Evolutionary conservation across 495 filamentous ascomycete genomes (phyloP).

Genomic region (Hyaloscypha variabilis): DNA sequence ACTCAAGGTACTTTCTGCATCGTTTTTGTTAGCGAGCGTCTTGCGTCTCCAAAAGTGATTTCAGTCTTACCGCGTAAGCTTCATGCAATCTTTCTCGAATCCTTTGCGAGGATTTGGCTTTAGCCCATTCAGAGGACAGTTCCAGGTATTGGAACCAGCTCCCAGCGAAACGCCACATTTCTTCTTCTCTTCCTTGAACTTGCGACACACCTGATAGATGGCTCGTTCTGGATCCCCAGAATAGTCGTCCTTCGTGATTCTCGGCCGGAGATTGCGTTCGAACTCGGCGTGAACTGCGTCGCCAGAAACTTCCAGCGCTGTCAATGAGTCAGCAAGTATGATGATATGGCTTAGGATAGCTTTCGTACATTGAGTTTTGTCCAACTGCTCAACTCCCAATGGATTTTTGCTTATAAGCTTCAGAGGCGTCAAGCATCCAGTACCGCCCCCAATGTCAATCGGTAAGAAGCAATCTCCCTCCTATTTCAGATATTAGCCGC

Average conservation of each 20-base stretch:
- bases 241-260: conserved; percentile 2
- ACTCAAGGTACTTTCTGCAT: conserved; percentile 5
- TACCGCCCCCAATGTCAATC: conserved; percentile 16
- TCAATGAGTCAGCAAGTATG: background rate
- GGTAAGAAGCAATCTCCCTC: conserved; percentile 16
- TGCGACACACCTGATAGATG: conserved; percentile 6
- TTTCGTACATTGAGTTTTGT: conserved; percentile 10
- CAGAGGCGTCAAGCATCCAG: conserved; percentile 17
- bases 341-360: background rate
- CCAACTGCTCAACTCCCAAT: conserved; percentile 10
- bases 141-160: conserved; percentile 7
- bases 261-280: background rate
- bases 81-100: conserved; percentile 15
- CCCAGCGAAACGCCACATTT: background rate
- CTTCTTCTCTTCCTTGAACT: conserved; percentile 14
- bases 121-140: background rate
- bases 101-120: conserved; percentile 5
- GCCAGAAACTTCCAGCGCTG: conserved; percentile 13
- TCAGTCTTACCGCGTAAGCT: conserved; percentile 1
- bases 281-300: conserved; percentile 16
- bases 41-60: background rate
- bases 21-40: no score
- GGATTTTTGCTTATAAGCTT: conserved; percentile 8
- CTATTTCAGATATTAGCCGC: no score
- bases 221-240: conserved; percentile 1